Evolutionary conservation across 2,329 filamentous ascomycete genomes (phyloP), one percentile per base, ranked within the genome.

Genomic region (Calonectria pauciramosa): DNA sequence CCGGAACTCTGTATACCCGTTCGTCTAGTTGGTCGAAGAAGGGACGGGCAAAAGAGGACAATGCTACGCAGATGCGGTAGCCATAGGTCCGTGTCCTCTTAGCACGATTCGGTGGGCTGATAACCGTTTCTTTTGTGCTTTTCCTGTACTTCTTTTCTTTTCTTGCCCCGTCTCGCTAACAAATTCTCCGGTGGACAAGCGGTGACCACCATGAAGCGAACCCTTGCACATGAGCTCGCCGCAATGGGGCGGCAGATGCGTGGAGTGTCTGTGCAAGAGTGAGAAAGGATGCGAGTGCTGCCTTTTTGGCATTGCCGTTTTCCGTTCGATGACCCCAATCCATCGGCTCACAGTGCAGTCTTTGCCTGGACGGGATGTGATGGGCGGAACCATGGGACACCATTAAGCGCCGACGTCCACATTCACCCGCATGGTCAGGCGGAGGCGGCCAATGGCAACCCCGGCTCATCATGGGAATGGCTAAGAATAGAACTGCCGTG

Each of bases 391-490:
- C 72, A 72, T 71, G 74, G 65, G 70, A 76, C 74, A 47, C 73
- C 74, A 78, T 81, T 81, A 81, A 81, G 79, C 79, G 79, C 79
- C 76, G 77, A 64, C 79, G 75, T 70, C 73, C 79, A 81, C 77
- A 73, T 75, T 51, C 71, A 75, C 78, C 77, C 68, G 78, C 78
- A 77, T 80, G 60, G 77, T 73, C 68, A 63, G 71, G 71, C 44
- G n/a, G 52, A 16, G 28, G 28, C 14, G 23, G 30, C 79, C 77
- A 81, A 81, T 80, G 34, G 71, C 7, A 49, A 54, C 44, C 36
- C 70, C 41, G 26, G 52, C 65, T 34, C n/a, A 18, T 30, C 67
- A 73, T 60, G 65, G 47, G n/a, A 70, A 72, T 56, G 56, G 78
- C 79, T 79, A 81, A 81, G 70, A 81, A 81, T 81, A 81, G 79